A percentile compares a stretch with the other conserved stretches of the same genome.
phyloP scores from a whole-genome alignment of 192 early-diverging fungal species.

The Lobosporangium transversale region DNA sequence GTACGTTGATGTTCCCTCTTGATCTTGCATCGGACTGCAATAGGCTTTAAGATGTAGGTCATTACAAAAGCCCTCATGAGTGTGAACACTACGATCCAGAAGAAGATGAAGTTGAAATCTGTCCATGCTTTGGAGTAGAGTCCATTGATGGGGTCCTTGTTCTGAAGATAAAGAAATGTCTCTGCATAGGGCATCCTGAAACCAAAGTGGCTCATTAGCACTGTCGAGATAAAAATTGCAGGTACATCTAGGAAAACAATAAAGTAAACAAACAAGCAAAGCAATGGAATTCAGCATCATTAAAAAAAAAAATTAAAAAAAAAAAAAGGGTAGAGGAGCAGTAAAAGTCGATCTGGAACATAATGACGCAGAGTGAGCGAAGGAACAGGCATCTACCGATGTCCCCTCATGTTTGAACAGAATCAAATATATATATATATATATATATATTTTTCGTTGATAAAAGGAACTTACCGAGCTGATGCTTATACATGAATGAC shows the following conservation, averaged over 20 bases:
- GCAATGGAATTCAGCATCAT: not conserved
- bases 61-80: constrained; percentile 66
- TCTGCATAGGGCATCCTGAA: constrained; percentile 22
- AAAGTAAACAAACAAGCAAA: not conserved
- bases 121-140: constrained; percentile 65
- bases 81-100: constrained; percentile 73
- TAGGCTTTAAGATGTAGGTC: constrained; percentile 58
- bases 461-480: constrained; percentile 28
- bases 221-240: constrained; percentile 39
- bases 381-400: too few species aligned
- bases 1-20: constrained; percentile 49
- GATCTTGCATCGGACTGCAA: constrained; percentile 39
- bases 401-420: too few species aligned
- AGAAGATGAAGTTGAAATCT: constrained; percentile 71
- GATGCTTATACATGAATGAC: constrained; percentile 48
- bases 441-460: too few species aligned
- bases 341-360: too few species aligned
- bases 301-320: too few species aligned
- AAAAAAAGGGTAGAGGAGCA: too few species aligned
- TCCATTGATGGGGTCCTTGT: constrained; percentile 45
- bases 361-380: too few species aligned
- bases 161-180: constrained; percentile 47
- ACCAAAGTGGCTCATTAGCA: constrained; percentile 49
- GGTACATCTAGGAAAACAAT: constrained; percentile 53
- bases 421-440: too few species aligned